phyloP scores from a whole-genome alignment of 129 eudicot species.

The Rutidosis leptorrhynchoides region DNA sequence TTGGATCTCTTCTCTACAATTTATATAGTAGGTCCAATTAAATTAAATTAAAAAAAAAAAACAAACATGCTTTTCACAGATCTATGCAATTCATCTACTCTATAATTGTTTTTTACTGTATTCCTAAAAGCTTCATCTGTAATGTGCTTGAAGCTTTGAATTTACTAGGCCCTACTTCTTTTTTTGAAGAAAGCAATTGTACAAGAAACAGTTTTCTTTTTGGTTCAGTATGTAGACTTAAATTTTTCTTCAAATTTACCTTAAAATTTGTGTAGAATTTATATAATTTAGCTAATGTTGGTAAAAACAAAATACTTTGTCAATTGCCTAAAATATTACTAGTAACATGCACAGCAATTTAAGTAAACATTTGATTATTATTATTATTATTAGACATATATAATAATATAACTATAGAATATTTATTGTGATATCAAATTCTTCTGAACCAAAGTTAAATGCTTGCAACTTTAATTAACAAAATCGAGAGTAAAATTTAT shows the following conservation, averaged over 20 bases:
- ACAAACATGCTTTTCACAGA: constrained; percentile 4
- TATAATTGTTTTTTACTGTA: constrained; percentile 1
- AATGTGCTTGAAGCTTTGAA: background rate
- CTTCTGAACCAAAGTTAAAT: constrained; percentile 3
- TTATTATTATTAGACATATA: too few species aligned
- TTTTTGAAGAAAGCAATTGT: background rate
- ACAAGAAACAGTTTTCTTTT: background rate
- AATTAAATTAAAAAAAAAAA: background rate
- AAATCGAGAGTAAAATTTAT: background rate
- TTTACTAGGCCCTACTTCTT: too few species aligned
- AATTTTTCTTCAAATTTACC: background rate
- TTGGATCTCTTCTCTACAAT: constrained; percentile 98
- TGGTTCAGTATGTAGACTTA: background rate
- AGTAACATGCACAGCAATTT: too few species aligned
- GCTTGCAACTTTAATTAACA: background rate
- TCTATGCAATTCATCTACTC: background rate
- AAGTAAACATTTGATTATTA: too few species aligned
- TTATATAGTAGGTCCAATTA: background rate
- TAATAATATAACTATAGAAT: too few species aligned
- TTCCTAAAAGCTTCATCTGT: background rate
- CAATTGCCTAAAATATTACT: too few species aligned
- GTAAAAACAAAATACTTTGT: background rate
- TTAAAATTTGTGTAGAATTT: background rate
- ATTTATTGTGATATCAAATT: background rate
- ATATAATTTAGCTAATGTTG: background rate